Base-by-base conservation (phyloP, 257 asterid species). In the Jacaranda mimosifolia region DNA sequence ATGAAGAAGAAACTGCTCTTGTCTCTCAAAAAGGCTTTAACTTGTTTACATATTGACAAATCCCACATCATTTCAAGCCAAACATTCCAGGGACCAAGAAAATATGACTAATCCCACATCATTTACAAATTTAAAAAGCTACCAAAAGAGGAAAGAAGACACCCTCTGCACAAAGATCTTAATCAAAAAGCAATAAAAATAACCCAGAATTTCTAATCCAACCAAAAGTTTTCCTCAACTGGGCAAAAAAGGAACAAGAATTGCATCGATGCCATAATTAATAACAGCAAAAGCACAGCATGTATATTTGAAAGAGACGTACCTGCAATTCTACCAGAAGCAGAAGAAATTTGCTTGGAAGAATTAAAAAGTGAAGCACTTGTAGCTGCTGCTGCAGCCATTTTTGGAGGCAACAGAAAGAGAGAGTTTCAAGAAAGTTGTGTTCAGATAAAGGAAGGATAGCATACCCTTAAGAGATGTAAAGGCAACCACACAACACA, bases 331-430 rank as follows among this genome's bases (percentile, higher is more conserved):
- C 65, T 74, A 70, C 72, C 42, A 43, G 83, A 62, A 68, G 84
- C 80, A 13, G 97, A 49, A 26, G 85, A 58, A 78, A 87, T 83
- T 80, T 89, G 83, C 43, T 85, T 85, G 35, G 92, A 85, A 77
- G 91, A 86, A 60, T 81, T 76, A 72, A 89, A 85, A 40, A 82
- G 80, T 6, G 90, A 84, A 65, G 92, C 81, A 83, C 80, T 82
- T 63, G 87, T 69, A 63, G 88, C 80, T 36, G 91, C 80, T 18
- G 85, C 36, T 14, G 91, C 80, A 55, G 88, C 87, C 87, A 83
- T 83, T 78, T 19, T 62, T 77, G 83, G 49, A 72, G 68, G 72
- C 43, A n/a, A 39, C 38, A 17, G 70, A n/a, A 7, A 48, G 38
- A 59, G 63, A 39, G 40, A 6, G 35, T 19, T 62, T 39, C 35